Base-by-base conservation (phyloP, 768 basidiomycete genomes). In the Cyclocybe cylindracea region DNA sequence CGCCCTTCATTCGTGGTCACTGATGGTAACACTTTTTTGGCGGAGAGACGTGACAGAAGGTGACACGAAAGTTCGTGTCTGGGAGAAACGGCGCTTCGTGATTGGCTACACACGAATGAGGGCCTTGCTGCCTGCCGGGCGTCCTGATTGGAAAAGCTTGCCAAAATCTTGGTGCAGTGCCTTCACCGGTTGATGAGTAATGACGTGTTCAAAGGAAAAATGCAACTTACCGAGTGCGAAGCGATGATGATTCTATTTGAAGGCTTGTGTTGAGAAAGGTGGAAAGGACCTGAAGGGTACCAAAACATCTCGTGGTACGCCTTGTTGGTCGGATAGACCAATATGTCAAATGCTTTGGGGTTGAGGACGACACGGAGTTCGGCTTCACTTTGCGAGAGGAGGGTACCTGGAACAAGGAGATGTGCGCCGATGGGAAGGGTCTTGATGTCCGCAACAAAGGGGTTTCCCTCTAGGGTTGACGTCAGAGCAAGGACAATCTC, bases 351-450 rank as follows among this genome's bases (percentile, higher is more conserved):
- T 1, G 16, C 45, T 1, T 49, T 16, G 0, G 55, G 56, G 2
- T 41, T 39, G 38, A 61, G 53, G 8, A 61, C 38, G 2, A 32
- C 48, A 33, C 58, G 49, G 1, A 64, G 39, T 46, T 62, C 64
- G 6, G 42, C 39, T 14, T 46, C 11, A 63, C 66, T 66, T 37
- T 67, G 66, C 0, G 16, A 35, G 2, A 61, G 8, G 1, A 67
- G 50, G 0, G 61, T 64, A 2, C 60, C 61, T 13, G 64, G 64
- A 1, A 61, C 59, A 7, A 66, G 54, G 14, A 66, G 55, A 31
- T 60, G 56, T 3, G 57, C 57, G n/a, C 19, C 46, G 14, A 44
- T 32, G 3, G 59, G 61, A 3, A 62, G 29, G 4, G 34, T 19
- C 36, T 43, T 44, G n/a, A n/a, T n/a, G n/a, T n/a, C n/a, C n/a